Base-by-base conservation (phyloP, 768 basidiomycete genomes). In the Coprinopsis marcescibilis region DNA sequence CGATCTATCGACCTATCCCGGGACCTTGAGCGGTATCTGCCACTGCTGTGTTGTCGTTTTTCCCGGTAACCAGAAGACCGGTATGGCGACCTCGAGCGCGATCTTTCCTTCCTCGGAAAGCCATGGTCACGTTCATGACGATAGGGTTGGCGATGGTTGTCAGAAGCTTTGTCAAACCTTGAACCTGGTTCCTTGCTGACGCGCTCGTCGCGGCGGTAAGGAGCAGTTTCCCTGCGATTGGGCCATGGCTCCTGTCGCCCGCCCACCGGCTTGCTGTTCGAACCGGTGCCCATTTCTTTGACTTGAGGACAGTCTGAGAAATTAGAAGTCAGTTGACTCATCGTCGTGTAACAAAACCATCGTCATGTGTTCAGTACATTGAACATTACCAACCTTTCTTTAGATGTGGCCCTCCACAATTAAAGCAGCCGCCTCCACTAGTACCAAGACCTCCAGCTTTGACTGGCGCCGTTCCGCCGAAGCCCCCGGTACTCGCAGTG, bases 341-440 rank as follows among this genome's bases (percentile, higher is more conserved):
- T 12, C 4, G 12, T 13, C 35, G 5, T 41, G 26, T 34, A 21
- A 20, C 37, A 7, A n/a, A 17, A n/a, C n/a, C n/a, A n/a, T n/a
- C n/a, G n/a, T n/a, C n/a, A n/a, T n/a, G n/a, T n/a, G n/a, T n/a
- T n/a, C n/a, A n/a, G n/a, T n/a, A n/a, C n/a, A n/a, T n/a, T n/a
- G 7, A 51, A 48, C 34, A 48, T 17, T 35, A 50, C 60, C 19
- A 51, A 88, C 92, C 92, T 75, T 86, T 89, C 63, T 90, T 92
- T 26, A 95, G 68, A 71, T 97, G 95, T 4, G 89, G 86, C 0
- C 94, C 94, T 4, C 95, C 95, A 61, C 96, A 99, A 27, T 81
- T 62, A 71, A 95, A 99, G 61, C 96, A 99, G 0, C 89, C 91
- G 1, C 75, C 80, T 1, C 67, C 71, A 36, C 82, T 76, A 1